Evolutionary conservation across 495 filamentous ascomycete genomes (phyloP).

Genomic region (Aspergillus indologenus): DNA sequence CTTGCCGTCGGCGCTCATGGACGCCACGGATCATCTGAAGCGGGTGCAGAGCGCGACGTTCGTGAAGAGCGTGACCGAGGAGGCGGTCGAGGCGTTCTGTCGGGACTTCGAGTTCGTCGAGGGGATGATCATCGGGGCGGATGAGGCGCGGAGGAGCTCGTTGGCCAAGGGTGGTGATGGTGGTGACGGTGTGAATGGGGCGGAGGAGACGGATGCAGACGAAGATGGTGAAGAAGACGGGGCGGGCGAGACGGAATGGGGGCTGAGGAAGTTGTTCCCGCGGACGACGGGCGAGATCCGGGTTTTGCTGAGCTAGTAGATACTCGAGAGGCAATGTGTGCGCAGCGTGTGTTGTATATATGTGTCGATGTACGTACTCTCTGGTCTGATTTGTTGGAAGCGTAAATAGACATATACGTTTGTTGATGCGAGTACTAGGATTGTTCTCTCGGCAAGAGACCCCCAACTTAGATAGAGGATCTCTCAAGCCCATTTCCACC

Average conservation of each 20-base stretch:
- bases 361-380: too few species aligned
- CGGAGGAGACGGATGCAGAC: slow-evolving; percentile 6
- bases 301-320: slow-evolving; percentile 61
- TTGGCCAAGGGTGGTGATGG: slow-evolving; percentile 29
- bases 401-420: too few species aligned
- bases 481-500: too few species aligned
- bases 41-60: slow-evolving; percentile 64
- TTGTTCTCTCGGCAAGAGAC: too few species aligned
- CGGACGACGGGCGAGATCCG: slow-evolving; percentile 82
- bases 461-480: too few species aligned
- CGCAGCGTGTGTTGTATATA: neutral
- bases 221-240: slow-evolving; percentile 26
- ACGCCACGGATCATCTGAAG: slow-evolving; percentile 78
- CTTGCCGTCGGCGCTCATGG: slow-evolving; percentile 87
- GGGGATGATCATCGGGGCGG: slow-evolving; percentile 57
- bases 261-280: slow-evolving; percentile 69
- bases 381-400: neutral
- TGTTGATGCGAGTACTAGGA: too few species aligned
- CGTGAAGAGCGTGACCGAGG: slow-evolving; percentile 71
- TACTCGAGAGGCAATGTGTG: neutral
- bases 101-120: slow-evolving; percentile 90
- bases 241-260: slow-evolving; percentile 38
- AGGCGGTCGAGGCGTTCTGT: slow-evolving; percentile 83
- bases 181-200: slow-evolving; percentile 31
- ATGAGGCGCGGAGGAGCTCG: slow-evolving; percentile 46